A percentile compares a stretch with the other conserved stretches of the same genome.
phyloP scores from a whole-genome alignment of 176 grass and related monocot genomes.

The Metroxylon sagu region DNA sequence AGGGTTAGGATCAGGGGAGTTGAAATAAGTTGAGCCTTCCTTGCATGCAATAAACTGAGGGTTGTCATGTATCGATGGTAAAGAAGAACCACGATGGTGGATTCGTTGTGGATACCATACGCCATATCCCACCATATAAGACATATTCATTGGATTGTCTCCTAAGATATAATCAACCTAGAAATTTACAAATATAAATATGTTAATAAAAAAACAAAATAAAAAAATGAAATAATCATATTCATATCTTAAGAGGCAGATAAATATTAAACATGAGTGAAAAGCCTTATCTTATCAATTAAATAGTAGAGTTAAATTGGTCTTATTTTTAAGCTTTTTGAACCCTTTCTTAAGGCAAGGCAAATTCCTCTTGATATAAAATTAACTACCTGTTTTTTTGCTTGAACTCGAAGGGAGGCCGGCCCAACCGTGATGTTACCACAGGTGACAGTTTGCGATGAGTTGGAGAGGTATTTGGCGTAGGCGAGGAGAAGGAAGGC shows the following conservation, averaged over 20 bases:
- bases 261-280: too few species aligned
- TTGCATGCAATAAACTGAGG: constrained; percentile 57
- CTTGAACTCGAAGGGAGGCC: constrained; percentile 46
- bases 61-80: constrained; percentile 61
- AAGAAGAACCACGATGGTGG: constrained; percentile 75
- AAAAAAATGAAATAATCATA: too few species aligned
- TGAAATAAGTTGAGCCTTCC: constrained; percentile 66
- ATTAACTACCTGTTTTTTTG: constrained; percentile 54
- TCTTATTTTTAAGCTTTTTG: too few species aligned
- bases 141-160: constrained; percentile 89
- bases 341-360: too few species aligned
- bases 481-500: constrained; percentile 82
- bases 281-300: too few species aligned
- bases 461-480: constrained; percentile 69
- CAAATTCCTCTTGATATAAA: too few species aligned
- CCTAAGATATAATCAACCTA: constrained; percentile 84
- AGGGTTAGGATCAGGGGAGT: constrained; percentile 42
- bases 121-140: constrained; percentile 92
- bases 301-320: too few species aligned
- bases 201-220: background rate
- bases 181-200: background rate
- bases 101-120: constrained; percentile 60
- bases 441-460: constrained; percentile 75
- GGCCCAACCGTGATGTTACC: constrained; percentile 54
- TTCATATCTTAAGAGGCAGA: too few species aligned